Evolutionary conservation across 1,139 yeast species (phyloP).

Genomic region (Spathaspora sp.): DNA sequence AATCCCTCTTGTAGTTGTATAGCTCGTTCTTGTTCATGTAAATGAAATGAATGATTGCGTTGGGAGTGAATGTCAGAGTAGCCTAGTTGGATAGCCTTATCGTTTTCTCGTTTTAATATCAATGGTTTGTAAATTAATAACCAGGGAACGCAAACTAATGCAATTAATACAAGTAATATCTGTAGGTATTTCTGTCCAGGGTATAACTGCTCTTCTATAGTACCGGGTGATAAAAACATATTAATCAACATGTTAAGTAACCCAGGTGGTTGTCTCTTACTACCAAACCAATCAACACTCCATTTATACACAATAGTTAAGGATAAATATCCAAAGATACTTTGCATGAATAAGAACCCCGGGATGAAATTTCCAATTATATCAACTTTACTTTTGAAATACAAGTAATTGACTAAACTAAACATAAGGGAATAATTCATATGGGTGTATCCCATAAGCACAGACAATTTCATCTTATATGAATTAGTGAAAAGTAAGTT

Average conservation of each 20-base stretch:
- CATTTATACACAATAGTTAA: conserved; percentile 88
- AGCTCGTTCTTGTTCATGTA: conserved; percentile 36
- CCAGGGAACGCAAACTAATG: conserved; percentile 95
- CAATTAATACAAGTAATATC: conserved; percentile 67
- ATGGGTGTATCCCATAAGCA: conserved; percentile 91
- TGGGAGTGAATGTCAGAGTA: conserved; percentile 38
- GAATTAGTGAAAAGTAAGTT: conserved; percentile 87
- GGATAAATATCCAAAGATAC: conserved; percentile 89
- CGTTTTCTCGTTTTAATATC: conserved; percentile 48
- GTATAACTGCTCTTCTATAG: conserved; percentile 76
- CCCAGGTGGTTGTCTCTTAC: conserved; percentile 83
- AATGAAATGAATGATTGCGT: conserved; percentile 29
- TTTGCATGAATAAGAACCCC: conserved; percentile 90
- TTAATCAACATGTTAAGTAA: conserved; percentile 90
- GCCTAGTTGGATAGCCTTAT: conserved; percentile 33
- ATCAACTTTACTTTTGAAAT: conserved; percentile 76
- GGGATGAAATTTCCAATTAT: conserved; percentile 93
- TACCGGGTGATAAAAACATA: conserved; percentile 95
- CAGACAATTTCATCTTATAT: conserved; percentile 93
- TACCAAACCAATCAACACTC: conserved; percentile 87
- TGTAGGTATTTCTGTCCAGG: conserved; percentile 85
- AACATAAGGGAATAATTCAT: conserved; percentile 90
- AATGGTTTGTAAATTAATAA: conserved; percentile 85
- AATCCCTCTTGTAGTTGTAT: conserved; percentile 24
- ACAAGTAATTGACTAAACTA: conserved; percentile 77